Conservation (phyloP, 2,329 filamentous ascomycete genomes). For the Verticillium nonalfalfae region DNA sequence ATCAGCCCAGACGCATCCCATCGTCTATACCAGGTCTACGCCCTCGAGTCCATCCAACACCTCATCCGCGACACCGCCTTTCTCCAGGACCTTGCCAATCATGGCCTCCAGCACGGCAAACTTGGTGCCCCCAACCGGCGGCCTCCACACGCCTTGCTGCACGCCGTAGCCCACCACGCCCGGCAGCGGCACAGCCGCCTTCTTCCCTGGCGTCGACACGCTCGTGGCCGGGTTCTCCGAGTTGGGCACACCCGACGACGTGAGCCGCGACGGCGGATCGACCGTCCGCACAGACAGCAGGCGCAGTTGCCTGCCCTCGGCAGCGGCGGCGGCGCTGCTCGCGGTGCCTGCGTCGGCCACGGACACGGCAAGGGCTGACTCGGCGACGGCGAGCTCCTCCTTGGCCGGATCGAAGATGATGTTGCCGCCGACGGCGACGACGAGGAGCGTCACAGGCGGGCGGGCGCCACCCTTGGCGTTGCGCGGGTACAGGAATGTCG, state of each 20-base stretch:
- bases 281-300: constrained; percentile 66
- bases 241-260: constrained; percentile 64
- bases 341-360: constrained; percentile 44
- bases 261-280: constrained; percentile 67
- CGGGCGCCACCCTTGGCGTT: constrained; percentile 32
- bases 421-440: constrained; percentile 79
- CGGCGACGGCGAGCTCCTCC: constrained; percentile 90
- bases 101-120: constrained; percentile 66
- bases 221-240: constrained; percentile 51
- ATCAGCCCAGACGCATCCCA: not conserved
- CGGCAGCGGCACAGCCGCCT: constrained; percentile 27
- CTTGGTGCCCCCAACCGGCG: constrained; percentile 77
- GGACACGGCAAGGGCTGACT: constrained; percentile 81
- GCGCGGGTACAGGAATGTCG: constrained; percentile 68
- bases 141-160: constrained; percentile 73
- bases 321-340: constrained; percentile 15
- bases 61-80: constrained; percentile 77
- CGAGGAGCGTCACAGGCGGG: constrained; percentile 85
- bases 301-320: constrained; percentile 38
- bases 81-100: constrained; percentile 68
- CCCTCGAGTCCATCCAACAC: constrained; percentile 75
- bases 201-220: constrained; percentile 23
- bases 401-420: constrained; percentile 89
- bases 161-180: constrained; percentile 43
- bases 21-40: constrained; percentile 57